Evolutionary conservation across 768 basidiomycete genomes (phyloP), one percentile per base, ranked within the genome.

Genomic region (Auricularia heimuer): DNA sequence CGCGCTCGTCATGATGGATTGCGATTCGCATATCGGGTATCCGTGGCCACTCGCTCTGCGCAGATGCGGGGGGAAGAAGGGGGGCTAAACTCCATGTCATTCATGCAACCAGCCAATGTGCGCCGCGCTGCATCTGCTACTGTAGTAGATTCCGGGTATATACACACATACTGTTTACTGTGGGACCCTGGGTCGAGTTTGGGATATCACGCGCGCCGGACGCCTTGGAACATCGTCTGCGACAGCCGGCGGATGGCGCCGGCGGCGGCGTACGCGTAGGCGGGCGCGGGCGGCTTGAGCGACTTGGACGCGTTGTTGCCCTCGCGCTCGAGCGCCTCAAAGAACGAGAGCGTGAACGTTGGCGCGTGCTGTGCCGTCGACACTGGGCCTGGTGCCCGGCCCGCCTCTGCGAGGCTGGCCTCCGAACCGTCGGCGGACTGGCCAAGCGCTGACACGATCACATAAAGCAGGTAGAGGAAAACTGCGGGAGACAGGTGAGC

Each of bases 211-310:
- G 39, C 39, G 39, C 47, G 47, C 6, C 47, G 47, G 11, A 51
- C 47, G 47, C 47, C 47, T 18, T 51, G 47, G 18, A 12, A 68
- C 69, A 35, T 68, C 70, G 12, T 60, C 56, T 60, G 56, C 56
- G 56, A 60, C 8, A 60, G 29, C 12, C 56, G 56, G 12, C 56
- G 24, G 14, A 60, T 60, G 12, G 56, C 56, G 34, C 56, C 56
- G 12, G 56, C 56, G 6, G 56, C 56, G 24, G 56, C 56, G 29
- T 60, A 60, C 24, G 56, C 56, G 29, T 60, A 60, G 8, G 56
- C 56, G 7, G 56, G 56, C 29, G 56, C 56, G 34, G 56, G 56
- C 16, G 56, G 29, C 47, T 51, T 51, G 47, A 51, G 47, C 47
- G 47, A 6, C 39, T 42, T 42, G 21, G 11, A 18, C 47, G 11